Base-by-base conservation (phyloP, 768 basidiomycete genomes). In the Galerina marginata region DNA sequence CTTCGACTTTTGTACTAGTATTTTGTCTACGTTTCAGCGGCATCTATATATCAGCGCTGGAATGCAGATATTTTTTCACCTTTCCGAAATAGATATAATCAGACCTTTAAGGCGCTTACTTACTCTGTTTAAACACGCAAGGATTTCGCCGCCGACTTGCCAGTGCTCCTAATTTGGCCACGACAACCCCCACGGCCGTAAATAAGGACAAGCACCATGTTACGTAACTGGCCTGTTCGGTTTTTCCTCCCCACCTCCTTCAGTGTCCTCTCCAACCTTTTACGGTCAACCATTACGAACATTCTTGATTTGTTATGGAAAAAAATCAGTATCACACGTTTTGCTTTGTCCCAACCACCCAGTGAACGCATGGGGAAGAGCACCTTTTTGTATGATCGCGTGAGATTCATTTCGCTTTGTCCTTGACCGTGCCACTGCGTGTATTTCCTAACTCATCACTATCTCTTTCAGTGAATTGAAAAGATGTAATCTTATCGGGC, bases 391-490 rank as follows among this genome's bases (percentile, higher is more conserved):
- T 20, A 20, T 20, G 20, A 20, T 20, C 20, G 20, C 20, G 20
- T 20, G 20, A 20, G 20, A 20, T 20, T 25, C 51, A 40, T 10
- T 38, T 52, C 33, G 37, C 43, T 51, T 50, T 58, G 57, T 51
- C 26, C 47, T 29, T 20, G 20, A 20, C 12, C 54, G 36, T 20
- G 20, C 20, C 51, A 23, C 36, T 46, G 39, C 39, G 29, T 45
- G 25, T 56, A 37, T 53, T 61, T 39, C 60, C 60, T 53, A 59
- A 59, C 46, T 14, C 20, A 47, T 59, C 45, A 26, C 6, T 29
- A 6, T 45, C 16, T 38, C 58, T 61, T 61, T 61, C 54, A 61
- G 38, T n/a, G 20, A 10, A 16, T 40, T 52, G 16, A 52, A 39
- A 52, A 52, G 23, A 14, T 50, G n/a, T 36, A 4, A 52, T 39